These are phyloP conservation scores for Termitomyces sp. DNA, from an alignment of 768 basidiomycete genomes.

Conservation along the genomic window DNA sequence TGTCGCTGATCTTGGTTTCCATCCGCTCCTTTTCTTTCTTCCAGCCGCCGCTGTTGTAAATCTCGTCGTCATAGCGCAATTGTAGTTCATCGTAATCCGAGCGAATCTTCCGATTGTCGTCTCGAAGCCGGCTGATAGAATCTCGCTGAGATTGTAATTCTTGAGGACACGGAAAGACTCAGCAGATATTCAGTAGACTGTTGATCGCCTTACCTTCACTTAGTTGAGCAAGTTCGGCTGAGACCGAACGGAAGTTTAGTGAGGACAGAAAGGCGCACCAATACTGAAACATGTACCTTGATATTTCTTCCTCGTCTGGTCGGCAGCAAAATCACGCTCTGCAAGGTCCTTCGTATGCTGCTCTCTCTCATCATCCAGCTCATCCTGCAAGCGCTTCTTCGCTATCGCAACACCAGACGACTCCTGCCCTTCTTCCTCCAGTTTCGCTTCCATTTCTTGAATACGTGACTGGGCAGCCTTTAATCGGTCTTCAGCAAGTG, in stretches of 20 bases:
- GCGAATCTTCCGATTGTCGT: conserved; percentile 73
- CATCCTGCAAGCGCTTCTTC: conserved; percentile 63
- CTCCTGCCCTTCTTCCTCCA: conserved; percentile 65
- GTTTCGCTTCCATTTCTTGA: conserved; percentile 53
- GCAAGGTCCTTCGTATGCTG: conserved; percentile 76
- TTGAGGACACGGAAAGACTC: conserved; percentile 18
- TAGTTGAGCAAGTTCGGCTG: conserved; percentile 73
- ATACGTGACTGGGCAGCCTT: conserved; percentile 46
- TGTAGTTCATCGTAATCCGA: conserved; percentile 75
- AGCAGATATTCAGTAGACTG: background rate
- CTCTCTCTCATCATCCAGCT: conserved; percentile 73
- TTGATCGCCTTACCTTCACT: conserved; percentile 56
- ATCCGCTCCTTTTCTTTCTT: conserved; percentile 84
- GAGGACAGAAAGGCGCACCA: background rate
- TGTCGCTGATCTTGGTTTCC: conserved; percentile 74
- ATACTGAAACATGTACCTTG: conserved; percentile 45
- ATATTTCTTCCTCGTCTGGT: conserved; percentile 84
- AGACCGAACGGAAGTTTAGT: background rate
- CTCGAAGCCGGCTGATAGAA: conserved; percentile 66
- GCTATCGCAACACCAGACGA: conserved; percentile 60
- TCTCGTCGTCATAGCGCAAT: conserved; percentile 69
- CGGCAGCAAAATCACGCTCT: conserved; percentile 70
- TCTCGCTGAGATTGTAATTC: conserved; percentile 79
- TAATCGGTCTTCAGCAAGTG: conserved; percentile 43
- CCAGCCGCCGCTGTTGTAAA: conserved; percentile 75